phyloP scores from a whole-genome alignment of 257 asterid species.

The Rauvolfia tetraphylla region DNA sequence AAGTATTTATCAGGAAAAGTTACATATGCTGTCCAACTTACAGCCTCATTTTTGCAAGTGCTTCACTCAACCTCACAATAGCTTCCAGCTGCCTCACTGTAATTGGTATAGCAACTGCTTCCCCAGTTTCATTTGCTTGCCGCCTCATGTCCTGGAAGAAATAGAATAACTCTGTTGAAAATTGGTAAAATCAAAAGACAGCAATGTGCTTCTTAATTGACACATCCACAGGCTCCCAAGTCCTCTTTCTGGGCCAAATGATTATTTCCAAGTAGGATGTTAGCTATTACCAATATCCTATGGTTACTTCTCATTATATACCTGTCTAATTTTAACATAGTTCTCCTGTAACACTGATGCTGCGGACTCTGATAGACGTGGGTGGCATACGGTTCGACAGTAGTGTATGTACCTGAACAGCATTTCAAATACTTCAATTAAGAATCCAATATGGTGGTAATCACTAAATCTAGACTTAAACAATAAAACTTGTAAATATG shows the following conservation, averaged over 20 bases:
- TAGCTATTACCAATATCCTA: background rate
- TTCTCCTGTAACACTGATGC: conserved; percentile 80
- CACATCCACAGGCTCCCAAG: background rate
- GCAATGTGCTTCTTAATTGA: background rate
- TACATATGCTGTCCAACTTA: conserved; percentile 35
- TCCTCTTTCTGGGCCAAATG: background rate
- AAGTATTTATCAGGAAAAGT: too few relatives aligned
- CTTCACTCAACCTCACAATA: conserved; percentile 87
- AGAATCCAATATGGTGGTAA: background rate
- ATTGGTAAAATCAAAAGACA: background rate
- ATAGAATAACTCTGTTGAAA: background rate
- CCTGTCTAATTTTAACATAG: conserved; percentile 96
- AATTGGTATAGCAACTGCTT: conserved; percentile 82
- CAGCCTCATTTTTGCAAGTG: conserved; percentile 94
- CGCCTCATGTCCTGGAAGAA: conserved; percentile 77
- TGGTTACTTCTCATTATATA: conserved; percentile 11
- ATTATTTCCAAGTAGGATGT: background rate
- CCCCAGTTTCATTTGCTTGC: conserved; percentile 92
- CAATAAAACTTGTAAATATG: background rate
- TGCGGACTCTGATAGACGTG: conserved; percentile 94
- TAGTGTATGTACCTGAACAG: conserved; percentile 79
- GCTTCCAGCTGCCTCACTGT: conserved; percentile 99
- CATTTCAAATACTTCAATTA: conserved; percentile 27
- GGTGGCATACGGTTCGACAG: conserved; percentile 78
- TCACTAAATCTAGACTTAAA: conserved; percentile 10